A percentile compares a stretch with the other conserved stretches of the same genome.
Evolutionary conservation across 441 rosid species (phyloP).

Genomic region (Jatropha multifida): DNA sequence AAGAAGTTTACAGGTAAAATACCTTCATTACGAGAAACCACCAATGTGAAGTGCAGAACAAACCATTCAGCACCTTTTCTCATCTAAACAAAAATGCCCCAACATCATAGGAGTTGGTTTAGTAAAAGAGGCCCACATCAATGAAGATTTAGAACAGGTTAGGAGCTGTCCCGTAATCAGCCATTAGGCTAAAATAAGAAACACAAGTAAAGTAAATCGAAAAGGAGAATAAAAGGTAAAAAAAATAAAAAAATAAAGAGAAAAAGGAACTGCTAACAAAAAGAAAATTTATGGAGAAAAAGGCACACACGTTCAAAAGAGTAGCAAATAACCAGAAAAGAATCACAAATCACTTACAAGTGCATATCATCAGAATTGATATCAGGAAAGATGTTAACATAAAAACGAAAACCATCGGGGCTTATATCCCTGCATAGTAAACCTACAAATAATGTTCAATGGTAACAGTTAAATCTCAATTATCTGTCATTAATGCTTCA

Average conservation of each 20-base stretch:
- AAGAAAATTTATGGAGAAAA: not conserved
- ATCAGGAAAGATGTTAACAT: conserved; percentile 72
- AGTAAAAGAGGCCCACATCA: no score
- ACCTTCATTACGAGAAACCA: not conserved
- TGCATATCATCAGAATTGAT: conserved; percentile 46
- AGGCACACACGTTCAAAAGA: not conserved
- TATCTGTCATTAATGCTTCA: conserved; percentile 1
- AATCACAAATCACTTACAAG: conserved; percentile 50
- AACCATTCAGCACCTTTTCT: not conserved
- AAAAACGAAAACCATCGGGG: conserved; percentile 84
- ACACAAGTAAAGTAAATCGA: no score
- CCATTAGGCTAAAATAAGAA: not conserved
- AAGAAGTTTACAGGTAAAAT: not conserved
- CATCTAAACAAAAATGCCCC: not conserved
- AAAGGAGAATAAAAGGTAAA: no score
- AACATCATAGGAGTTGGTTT: not conserved
- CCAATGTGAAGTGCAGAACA: not conserved
- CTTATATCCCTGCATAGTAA: conserved; percentile 86
- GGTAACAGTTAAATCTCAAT: not conserved
- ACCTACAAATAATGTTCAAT: conserved; percentile 47
- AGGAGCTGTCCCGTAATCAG: not conserved
- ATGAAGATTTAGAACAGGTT: not conserved
- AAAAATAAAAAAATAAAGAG: not conserved
- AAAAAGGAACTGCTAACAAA: not conserved
- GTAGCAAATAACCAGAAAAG: not conserved